Evolutionary conservation across 306 rosid species (phyloP).

Genomic region (Sechiopsis laciniata): DNA sequence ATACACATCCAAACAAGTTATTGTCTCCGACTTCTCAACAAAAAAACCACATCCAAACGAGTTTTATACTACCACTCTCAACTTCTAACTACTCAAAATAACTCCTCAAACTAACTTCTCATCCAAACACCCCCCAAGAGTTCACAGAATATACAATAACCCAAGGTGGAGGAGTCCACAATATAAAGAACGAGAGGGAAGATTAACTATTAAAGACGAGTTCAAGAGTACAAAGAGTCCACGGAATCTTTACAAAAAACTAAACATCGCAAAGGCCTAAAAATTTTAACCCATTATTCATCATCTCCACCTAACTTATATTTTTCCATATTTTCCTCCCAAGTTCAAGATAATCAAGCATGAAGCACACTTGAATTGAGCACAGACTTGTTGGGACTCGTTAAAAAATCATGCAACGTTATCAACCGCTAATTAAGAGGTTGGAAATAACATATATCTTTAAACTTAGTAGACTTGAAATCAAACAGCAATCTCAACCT

Average conservation of each 20-base stretch:
- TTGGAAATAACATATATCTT: not conserved
- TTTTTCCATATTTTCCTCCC: not conserved
- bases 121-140: too few relatives aligned
- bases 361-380: not conserved
- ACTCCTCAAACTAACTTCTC: too few relatives aligned
- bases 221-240: not conserved
- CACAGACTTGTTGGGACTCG: not conserved
- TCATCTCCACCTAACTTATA: not conserved
- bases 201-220: not conserved
- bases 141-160: not conserved
- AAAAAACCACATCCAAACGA: too few relatives aligned
- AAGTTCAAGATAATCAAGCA: not conserved
- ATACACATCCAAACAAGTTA: too few relatives aligned
- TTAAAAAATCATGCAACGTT: not conserved
- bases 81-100: too few relatives aligned
- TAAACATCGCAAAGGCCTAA: not conserved
- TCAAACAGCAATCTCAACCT: not conserved
- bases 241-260: not conserved
- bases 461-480: not conserved
- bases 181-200: not conserved
- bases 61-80: too few relatives aligned
- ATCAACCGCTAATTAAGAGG: too few relatives aligned
- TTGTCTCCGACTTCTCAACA: too few relatives aligned
- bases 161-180: not conserved
- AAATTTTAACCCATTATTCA: not conserved